phyloP scores from a whole-genome alignment of 768 basidiomycete genomes.

The Calocybe cyanea region DNA sequence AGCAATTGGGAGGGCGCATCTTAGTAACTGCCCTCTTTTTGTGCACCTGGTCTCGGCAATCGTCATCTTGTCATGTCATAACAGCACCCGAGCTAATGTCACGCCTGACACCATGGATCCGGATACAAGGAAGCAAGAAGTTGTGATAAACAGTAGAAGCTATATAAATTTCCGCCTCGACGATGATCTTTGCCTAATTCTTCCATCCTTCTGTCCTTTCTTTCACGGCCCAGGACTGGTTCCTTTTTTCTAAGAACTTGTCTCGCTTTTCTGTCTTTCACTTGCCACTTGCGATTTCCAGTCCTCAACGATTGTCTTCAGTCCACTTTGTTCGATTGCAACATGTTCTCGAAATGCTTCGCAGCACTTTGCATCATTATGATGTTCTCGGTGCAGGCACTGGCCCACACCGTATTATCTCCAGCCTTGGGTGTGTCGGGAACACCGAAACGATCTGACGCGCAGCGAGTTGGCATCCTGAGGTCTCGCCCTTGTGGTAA shows the following conservation, averaged over 20 bases:
- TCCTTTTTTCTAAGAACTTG: conserved; percentile 15
- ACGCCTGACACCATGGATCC: conserved; percentile 11
- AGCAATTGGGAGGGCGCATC: no score
- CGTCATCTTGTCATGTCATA: neutral
- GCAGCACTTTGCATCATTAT: conserved; percentile 6
- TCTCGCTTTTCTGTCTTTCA: conserved; percentile 5
- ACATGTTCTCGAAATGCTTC: conserved; percentile 16
- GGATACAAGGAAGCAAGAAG: neutral
- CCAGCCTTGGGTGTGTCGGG: conserved; percentile 38
- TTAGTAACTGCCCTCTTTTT: neutral
- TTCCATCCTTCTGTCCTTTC: conserved; percentile 4
- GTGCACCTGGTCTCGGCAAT: neutral
- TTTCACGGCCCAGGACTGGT: conserved; percentile 15
- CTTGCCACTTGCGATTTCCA: conserved; percentile 1
- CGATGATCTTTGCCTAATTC: neutral
- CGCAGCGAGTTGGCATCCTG: conserved; percentile 11
- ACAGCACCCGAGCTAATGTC: neutral
- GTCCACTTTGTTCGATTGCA: neutral
- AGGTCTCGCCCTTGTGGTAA: neutral
- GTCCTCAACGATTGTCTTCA: neutral
- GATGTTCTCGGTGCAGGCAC: conserved; percentile 11
- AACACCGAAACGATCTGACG: conserved; percentile 25
- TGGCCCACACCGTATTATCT: conserved; percentile 29
- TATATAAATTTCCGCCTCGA: neutral
- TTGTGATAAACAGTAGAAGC: neutral